A percentile compares a stretch with the other conserved stretches of the same genome.
phyloP scores from a whole-genome alignment of 1,284 basidiomycete genomes.

The Veloboletus limbatus region DNA sequence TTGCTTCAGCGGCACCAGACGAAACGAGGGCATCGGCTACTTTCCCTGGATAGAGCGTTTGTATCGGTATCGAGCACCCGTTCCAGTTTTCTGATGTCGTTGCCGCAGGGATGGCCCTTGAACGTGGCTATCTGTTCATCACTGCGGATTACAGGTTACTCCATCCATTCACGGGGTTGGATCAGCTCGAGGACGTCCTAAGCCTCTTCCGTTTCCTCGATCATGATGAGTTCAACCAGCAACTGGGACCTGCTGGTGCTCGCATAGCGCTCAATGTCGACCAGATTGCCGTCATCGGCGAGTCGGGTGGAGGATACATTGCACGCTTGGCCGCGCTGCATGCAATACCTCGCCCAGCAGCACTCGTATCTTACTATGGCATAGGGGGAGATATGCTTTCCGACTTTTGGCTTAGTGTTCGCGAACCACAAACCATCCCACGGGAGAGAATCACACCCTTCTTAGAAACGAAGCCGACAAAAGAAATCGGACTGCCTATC shows the following conservation, averaged over 20 bases:
- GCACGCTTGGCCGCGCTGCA: constrained; percentile 4
- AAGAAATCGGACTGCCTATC: constrained; percentile 7
- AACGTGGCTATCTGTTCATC: constrained; percentile 6
- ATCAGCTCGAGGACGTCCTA: constrained; percentile 6
- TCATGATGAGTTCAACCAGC: constrained; percentile 1
- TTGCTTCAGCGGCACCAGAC: constrained; percentile 9
- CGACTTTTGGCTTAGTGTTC: constrained; percentile 6
- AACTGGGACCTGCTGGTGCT: not conserved
- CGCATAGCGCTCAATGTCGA: not conserved
- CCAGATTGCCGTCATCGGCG: constrained; percentile 9
- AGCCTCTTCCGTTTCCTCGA: constrained; percentile 6
- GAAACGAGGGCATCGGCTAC: constrained; percentile 4
- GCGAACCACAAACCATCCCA: not conserved
- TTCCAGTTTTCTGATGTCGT: not conserved
- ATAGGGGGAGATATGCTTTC: constrained; percentile 9
- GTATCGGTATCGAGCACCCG: not conserved
- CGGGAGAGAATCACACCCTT: constrained; percentile 3
- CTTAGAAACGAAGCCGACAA: constrained; percentile 2
- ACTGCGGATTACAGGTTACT: constrained; percentile 6
- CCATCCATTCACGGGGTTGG: constrained; percentile 7
- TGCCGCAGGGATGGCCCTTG: not conserved
- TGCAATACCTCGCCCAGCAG: constrained; percentile 6
- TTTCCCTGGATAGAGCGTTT: constrained; percentile 8
- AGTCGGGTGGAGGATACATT: constrained; percentile 6
- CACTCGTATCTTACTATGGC: constrained; percentile 7